Percentiles rank a stretch among this genome's conserved stretches.
phyloP scores from a whole-genome alignment of 1,284 basidiomycete genomes.

The Ceratorhiza oryzae-sativae region DNA sequence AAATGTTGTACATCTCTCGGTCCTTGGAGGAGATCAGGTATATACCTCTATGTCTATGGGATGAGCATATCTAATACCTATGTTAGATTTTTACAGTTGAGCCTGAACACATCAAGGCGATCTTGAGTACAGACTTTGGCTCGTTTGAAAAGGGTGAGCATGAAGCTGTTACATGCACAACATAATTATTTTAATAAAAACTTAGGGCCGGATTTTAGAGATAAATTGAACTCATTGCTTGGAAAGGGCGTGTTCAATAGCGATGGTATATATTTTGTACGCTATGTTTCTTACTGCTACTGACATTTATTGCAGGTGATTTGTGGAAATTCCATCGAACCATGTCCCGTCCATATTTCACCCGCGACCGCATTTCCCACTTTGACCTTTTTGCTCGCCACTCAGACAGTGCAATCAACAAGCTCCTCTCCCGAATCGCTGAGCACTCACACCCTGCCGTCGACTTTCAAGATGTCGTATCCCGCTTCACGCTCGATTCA shows the following conservation, averaged over 20 bases:
- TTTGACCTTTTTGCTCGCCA: conserved; percentile 48
- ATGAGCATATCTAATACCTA: too few species aligned
- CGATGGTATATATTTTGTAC: background rate
- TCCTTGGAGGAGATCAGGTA: conserved; percentile 27
- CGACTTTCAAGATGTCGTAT: conserved; percentile 36
- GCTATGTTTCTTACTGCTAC: too few species aligned
- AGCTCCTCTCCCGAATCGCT: conserved; percentile 25
- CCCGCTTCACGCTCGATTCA: conserved; percentile 41
- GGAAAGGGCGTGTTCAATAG: conserved; percentile 43
- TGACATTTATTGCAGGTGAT: conserved; percentile 3
- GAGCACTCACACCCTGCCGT: background rate
- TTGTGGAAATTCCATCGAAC: conserved; percentile 46
- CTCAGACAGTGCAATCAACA: conserved; percentile 42
- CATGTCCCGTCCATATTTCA: conserved; percentile 49
- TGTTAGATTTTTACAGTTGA: background rate
- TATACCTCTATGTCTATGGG: too few species aligned
- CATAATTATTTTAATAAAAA: too few species aligned
- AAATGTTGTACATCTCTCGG: background rate
- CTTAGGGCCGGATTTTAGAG: background rate
- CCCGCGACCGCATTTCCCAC: conserved; percentile 48
- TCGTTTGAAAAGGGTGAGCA: conserved; percentile 25
- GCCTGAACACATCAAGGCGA: conserved; percentile 20
- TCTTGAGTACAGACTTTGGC: conserved; percentile 22
- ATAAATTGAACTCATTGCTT: conserved; percentile 17
- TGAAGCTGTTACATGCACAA: too few species aligned